Evolutionary conservation across 148 eudicot species (phyloP).

Genomic region (Mesembryanthemum crystallinum): DNA sequence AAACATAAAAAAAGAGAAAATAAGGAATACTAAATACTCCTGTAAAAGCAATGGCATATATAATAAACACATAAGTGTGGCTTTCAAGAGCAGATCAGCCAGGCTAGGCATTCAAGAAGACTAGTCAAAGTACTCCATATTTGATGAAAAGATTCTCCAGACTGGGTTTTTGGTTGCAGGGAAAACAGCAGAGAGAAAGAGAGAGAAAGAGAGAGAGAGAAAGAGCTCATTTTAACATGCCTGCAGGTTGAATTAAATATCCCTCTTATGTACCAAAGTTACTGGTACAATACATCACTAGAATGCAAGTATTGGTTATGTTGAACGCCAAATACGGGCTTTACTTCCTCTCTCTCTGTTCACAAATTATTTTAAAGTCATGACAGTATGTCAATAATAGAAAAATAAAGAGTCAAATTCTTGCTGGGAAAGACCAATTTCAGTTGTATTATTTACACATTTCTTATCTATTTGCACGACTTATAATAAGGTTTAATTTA

Average conservation of each 20-base stretch:
- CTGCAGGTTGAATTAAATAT: slow-evolving; percentile 8
- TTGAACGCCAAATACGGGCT: slow-evolving; percentile 15
- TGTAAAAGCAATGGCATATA: too few relatives aligned
- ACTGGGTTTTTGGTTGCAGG: slow-evolving; percentile 16
- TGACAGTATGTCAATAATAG: neutral
- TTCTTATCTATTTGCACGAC: neutral
- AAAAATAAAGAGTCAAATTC: neutral
- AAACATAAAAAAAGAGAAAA: neutral
- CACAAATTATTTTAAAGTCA: neutral
- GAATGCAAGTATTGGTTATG: neutral
- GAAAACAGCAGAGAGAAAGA: neutral
- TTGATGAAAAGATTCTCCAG: slow-evolving; percentile 22
- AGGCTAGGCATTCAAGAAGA: slow-evolving; percentile 17
- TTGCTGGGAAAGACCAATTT: neutral
- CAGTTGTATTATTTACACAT: neutral
- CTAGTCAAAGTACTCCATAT: slow-evolving; percentile 24
- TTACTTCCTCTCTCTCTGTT: slow-evolving; percentile 1
- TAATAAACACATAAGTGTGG: slow-evolving; percentile 4
- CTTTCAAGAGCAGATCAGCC: slow-evolving; percentile 15
- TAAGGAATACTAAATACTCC: neutral
- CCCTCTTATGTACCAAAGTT: neutral
- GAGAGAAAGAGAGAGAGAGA: neutral
- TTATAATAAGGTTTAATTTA: neutral
- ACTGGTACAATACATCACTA: neutral
- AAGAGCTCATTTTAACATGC: neutral